A percentile compares a stretch with the other conserved stretches of the same genome.
These are phyloP conservation scores for Ceratorhiza oryzae-sativae DNA, from an alignment of 1,284 basidiomycete genomes.

Conservation along the genomic window DNA sequence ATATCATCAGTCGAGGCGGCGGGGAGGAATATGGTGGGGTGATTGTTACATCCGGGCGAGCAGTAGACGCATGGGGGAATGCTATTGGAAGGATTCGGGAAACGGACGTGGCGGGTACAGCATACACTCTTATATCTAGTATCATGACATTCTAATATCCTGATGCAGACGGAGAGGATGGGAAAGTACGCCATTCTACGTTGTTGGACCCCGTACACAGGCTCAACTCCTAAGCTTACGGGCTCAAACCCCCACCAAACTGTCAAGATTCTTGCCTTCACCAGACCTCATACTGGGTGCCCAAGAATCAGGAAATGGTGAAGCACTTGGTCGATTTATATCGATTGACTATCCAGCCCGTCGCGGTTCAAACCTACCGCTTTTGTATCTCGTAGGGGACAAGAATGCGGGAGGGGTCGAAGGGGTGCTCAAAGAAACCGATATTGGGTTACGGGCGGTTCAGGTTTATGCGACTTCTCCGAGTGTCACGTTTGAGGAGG, in stretches of 20 bases:
- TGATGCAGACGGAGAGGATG: neutral
- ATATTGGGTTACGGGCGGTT: slow-evolving; percentile 57
- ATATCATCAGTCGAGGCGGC: slow-evolving; percentile 55
- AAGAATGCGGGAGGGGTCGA: slow-evolving; percentile 77
- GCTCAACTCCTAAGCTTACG: slow-evolving; percentile 55
- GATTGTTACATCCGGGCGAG: slow-evolving; percentile 74
- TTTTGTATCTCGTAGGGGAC: slow-evolving; percentile 81
- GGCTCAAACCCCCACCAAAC: slow-evolving; percentile 41
- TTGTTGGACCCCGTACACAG: slow-evolving; percentile 71
- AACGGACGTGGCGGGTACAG: neutral
- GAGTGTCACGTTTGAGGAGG: slow-evolving; percentile 59
- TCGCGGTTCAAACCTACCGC: slow-evolving; percentile 35
- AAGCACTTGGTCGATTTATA: slow-evolving; percentile 70
- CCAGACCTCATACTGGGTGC: slow-evolving; percentile 61
- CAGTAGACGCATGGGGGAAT: slow-evolving; percentile 69
- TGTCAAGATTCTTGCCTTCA: slow-evolving; percentile 28
- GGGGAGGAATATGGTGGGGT: slow-evolving; percentile 59
- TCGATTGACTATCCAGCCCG: slow-evolving; percentile 53
- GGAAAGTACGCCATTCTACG: slow-evolving; percentile 67
- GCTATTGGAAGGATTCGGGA: slow-evolving; percentile 50
- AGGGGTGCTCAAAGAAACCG: slow-evolving; percentile 57
- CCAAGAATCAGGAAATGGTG: slow-evolving; percentile 65
- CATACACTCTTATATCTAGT: neutral
- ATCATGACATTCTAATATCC: neutral
- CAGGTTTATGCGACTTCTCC: slow-evolving; percentile 73